Conservation (phyloP, 345 rosid genomes). For the Rubroshorea leprosula region DNA sequence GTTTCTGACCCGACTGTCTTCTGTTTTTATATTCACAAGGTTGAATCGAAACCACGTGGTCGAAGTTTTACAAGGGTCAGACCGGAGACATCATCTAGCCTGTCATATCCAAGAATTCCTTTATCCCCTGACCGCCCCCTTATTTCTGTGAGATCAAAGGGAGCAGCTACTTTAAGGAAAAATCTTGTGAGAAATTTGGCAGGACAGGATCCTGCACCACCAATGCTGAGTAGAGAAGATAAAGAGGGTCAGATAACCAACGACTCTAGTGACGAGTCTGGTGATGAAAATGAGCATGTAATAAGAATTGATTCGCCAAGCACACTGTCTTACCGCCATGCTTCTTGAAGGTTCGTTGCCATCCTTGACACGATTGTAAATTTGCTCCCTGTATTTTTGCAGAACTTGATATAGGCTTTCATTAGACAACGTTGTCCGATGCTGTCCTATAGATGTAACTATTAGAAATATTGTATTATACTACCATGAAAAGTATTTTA, state of each 20-base stretch:
- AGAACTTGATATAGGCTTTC: no score
- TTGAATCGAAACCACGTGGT: slow-evolving; percentile 30
- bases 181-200: slow-evolving; percentile 23
- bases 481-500: no score
- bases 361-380: no score
- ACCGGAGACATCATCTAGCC: slow-evolving; percentile 34
- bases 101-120: slow-evolving; percentile 31
- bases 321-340: slow-evolving; percentile 47
- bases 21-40: slow-evolving; percentile 29
- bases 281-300: slow-evolving; percentile 46
- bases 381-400: no score
- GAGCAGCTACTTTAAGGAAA: slow-evolving; percentile 30
- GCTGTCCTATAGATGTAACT: no score
- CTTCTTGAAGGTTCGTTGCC: slow-evolving; percentile 20
- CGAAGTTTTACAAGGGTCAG: slow-evolving; percentile 29
- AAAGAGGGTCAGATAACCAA: slow-evolving; percentile 13
- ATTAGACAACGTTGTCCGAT: no score
- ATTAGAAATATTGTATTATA: no score
- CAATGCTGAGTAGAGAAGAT: slow-evolving; percentile 30
- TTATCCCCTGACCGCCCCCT: slow-evolving; percentile 28
- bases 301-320: slow-evolving; percentile 83
- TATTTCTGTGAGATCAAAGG: slow-evolving; percentile 51
- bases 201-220: slow-evolving; percentile 8
- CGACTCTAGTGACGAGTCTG: slow-evolving; percentile 62
- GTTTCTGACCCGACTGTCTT: slow-evolving; percentile 5